Evolutionary conservation across 2,329 filamentous ascomycete genomes (phyloP), one percentile per base, ranked within the genome.

Genomic region (Pezicula neosporulosa): DNA sequence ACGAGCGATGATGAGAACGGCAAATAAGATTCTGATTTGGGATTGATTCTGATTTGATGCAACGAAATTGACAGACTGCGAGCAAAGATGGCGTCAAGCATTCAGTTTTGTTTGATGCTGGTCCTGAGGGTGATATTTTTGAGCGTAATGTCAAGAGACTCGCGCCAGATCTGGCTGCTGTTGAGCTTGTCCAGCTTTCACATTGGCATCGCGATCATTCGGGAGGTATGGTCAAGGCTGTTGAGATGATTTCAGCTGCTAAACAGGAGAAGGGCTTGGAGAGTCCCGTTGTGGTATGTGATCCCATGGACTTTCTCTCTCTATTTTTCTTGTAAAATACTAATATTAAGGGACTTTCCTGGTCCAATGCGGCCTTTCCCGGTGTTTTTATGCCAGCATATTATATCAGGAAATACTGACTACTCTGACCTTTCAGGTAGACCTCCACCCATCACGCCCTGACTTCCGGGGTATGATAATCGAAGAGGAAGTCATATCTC

Each of bases 191-290:
- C 18, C 70, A 77, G 44, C 63, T 81, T 21, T 77, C 75, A 5
- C 74, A 79, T 57, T 80, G 78, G 78, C 76, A 82, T 63, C 70
- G 77, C 37, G 76, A 82, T 55, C 76, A 82, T 56, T 78, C 76
- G 24, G 76, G 75, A 18, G 77, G 78, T 5, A 69, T 82, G 63
- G 63, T 73, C 18, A 68, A 67, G 42, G 76, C 78, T n/a, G 65
- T 82, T 42, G 60, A 66, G 16, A 68, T 75, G 68, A 75, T 81
- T 42, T 71, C 70, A 3, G 61, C 69, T 1, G 73, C 72, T 9
- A 72, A 72, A 58, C 47, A 63, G 46, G 53, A 54, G 27, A 48
- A 60, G 7, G 30, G 30, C 12, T 13, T 33, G 9, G 30, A 33
- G 30, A 33, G 9, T 7, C 30, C 30, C 12, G 30, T 33, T 13